Evolutionary conservation across 2,329 filamentous ascomycete species (phyloP).

Genomic region (Colletotrichum sp.): DNA sequence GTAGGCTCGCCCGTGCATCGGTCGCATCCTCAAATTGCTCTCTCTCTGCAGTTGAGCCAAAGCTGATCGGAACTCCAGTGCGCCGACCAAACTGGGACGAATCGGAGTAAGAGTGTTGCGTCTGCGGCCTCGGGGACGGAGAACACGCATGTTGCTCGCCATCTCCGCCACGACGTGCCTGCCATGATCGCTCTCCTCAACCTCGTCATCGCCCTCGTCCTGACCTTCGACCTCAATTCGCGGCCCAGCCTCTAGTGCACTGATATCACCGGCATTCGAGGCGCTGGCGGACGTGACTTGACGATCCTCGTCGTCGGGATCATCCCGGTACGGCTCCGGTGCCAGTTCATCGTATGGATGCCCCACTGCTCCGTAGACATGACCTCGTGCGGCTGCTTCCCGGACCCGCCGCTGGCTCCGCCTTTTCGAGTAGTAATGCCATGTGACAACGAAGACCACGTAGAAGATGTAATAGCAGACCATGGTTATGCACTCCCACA

Average conservation of each 20-base stretch:
- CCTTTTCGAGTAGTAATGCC: slow-evolving; percentile 85
- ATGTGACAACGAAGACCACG: slow-evolving; percentile 83
- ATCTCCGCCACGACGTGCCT: slow-evolving; percentile 80
- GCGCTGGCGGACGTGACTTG: slow-evolving; percentile 21
- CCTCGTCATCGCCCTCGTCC: slow-evolving; percentile 42
- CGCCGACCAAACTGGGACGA: slow-evolving; percentile 89
- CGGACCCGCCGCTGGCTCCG: slow-evolving; percentile 64
- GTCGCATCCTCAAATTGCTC: slow-evolving; percentile 74
- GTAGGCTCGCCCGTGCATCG: slow-evolving; percentile 68
- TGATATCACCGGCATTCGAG: slow-evolving; percentile 39
- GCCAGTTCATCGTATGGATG: slow-evolving; percentile 57
- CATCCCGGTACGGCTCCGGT: slow-evolving; percentile 67
- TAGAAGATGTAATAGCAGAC: slow-evolving; percentile 91
- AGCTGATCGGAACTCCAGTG: slow-evolving; percentile 90
- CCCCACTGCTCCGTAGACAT: slow-evolving; percentile 68
- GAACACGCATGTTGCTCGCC: slow-evolving; percentile 90
- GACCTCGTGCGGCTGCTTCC: slow-evolving; percentile 75
- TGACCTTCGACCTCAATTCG: slow-evolving; percentile 52
- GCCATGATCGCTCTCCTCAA: slow-evolving; percentile 61
- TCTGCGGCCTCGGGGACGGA: slow-evolving; percentile 67
- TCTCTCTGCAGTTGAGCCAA: slow-evolving; percentile 86
- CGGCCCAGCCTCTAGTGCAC: slow-evolving; percentile 48
- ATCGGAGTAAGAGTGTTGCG: slow-evolving; percentile 84
- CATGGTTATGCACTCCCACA: slow-evolving; percentile 93
- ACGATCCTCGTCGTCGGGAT: slow-evolving; percentile 49